Conservation (phyloP, 1,284 basidiomycete species). For the Sporisorium reilianum region DNA sequence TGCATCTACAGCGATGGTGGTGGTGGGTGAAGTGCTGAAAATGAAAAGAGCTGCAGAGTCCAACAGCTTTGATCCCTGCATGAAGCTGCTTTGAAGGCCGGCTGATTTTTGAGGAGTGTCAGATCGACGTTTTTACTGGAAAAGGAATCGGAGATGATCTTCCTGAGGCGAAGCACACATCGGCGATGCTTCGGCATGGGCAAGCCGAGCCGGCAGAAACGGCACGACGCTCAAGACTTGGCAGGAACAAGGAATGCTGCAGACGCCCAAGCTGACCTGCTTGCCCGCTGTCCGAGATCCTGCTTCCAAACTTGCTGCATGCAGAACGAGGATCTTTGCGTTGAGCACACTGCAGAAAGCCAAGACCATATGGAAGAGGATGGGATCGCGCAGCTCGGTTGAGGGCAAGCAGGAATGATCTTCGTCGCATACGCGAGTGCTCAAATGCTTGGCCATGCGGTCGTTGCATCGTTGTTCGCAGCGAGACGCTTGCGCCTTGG, state of each 20-base stretch:
- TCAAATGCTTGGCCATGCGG: slow-evolving; percentile 8
- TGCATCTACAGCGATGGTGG: background rate
- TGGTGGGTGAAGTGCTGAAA: background rate
- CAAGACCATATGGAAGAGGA: background rate
- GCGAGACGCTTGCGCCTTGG: too few relatives aligned
- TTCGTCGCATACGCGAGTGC: slow-evolving; percentile 11
- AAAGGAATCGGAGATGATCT: background rate
- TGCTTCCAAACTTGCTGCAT: background rate
- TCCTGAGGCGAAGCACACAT: background rate
- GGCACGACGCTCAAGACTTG: slow-evolving; percentile 1
- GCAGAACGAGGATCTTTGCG: background rate
- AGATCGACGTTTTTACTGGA: background rate
- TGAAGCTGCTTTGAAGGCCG: background rate
- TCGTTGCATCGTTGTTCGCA: background rate
- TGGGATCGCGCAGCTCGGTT: slow-evolving; percentile 8
- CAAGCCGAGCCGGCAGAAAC: background rate
- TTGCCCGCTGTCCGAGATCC: too few relatives aligned
- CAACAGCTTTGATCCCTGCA: slow-evolving; percentile 5
- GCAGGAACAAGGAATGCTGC: slow-evolving; percentile 3
- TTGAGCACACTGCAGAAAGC: background rate
- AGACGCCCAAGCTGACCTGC: too few relatives aligned
- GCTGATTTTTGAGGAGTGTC: background rate
- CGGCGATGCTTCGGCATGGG: slow-evolving; percentile 3
- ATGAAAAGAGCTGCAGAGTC: background rate
- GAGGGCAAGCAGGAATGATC: slow-evolving; percentile 9